These are phyloP conservation scores for Rubia yunnanensis DNA, from an alignment of 257 asterid genomes.

Conservation along the genomic window DNA sequence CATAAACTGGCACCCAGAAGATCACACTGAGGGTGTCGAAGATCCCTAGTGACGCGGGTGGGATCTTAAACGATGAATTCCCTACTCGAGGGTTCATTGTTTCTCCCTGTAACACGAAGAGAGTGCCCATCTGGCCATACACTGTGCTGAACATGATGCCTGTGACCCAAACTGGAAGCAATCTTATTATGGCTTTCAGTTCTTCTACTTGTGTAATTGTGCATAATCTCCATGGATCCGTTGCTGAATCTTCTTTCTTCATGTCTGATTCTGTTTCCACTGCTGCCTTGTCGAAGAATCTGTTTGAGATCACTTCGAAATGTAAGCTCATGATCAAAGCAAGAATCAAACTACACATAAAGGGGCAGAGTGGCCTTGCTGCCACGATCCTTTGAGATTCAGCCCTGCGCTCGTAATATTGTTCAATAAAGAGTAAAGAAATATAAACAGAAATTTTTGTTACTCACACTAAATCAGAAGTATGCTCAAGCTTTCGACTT, in stretches of 20 bases:
- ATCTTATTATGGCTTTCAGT: slow-evolving; percentile 40
- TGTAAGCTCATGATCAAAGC: neutral
- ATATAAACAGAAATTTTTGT: too few relatives aligned
- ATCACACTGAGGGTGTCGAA: slow-evolving; percentile 56
- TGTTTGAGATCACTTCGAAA: slow-evolving; percentile 14
- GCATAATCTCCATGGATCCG: slow-evolving; percentile 55
- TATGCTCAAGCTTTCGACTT: slow-evolving; percentile 54
- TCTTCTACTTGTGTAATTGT: slow-evolving; percentile 67
- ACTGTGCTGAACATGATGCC: slow-evolving; percentile 53
- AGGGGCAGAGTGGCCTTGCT: too few relatives aligned
- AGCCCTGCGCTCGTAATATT: too few relatives aligned
- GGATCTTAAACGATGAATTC: slow-evolving; percentile 39
- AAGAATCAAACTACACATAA: too few relatives aligned
- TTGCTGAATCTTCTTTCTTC: slow-evolving; percentile 17
- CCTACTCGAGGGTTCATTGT: slow-evolving; percentile 46
- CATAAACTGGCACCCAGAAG: slow-evolving; percentile 64
- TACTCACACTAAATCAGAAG: slow-evolving; percentile 34
- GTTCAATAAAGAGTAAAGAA: too few relatives aligned
- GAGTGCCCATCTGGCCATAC: slow-evolving; percentile 50
- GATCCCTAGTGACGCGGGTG: slow-evolving; percentile 50
- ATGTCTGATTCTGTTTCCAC: slow-evolving; percentile 34
- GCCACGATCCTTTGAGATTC: too few relatives aligned
- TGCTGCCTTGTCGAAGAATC: slow-evolving; percentile 67
- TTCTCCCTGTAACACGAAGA: slow-evolving; percentile 48
- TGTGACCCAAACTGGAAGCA: slow-evolving; percentile 65